These are phyloP conservation scores for Penicillium verrucosum DNA, from an alignment of 2,329 filamentous ascomycete genomes.

Conservation along the genomic window DNA sequence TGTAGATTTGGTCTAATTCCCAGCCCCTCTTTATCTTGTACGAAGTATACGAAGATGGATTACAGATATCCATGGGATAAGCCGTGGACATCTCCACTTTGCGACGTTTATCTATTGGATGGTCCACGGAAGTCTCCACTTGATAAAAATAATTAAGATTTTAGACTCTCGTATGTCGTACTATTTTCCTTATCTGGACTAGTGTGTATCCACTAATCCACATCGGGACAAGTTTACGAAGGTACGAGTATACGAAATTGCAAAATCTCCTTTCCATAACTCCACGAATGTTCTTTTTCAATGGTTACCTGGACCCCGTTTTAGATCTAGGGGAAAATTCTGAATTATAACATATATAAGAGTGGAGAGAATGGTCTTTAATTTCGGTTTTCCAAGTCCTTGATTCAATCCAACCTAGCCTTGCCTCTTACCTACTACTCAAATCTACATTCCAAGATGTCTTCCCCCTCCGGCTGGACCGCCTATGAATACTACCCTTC, in stretches of 20 bases:
- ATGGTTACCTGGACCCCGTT: neutral
- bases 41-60: neutral
- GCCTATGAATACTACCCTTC: constrained; percentile 28
- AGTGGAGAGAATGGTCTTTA: neutral
- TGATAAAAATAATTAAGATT: neutral
- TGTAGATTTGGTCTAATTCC: constrained; percentile 15
- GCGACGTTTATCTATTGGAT: neutral
- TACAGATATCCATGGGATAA: no score
- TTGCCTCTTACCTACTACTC: neutral
- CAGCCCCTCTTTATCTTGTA: neutral
- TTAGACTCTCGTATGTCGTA: neutral
- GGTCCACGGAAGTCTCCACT: neutral
- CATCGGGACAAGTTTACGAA: neutral
- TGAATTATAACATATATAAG: neutral
- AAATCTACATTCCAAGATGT: neutral
- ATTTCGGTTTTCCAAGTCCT: neutral
- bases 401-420: neutral
- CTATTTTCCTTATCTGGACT: neutral
- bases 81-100: neutral
- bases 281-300: neutral
- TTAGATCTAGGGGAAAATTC: neutral
- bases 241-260: neutral
- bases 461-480: neutral
- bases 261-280: neutral
- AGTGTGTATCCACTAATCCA: neutral